Evolutionary conservation across 208 protist genomes (phyloP).

Genomic region (Acanthamoeba castellanii): DNA sequence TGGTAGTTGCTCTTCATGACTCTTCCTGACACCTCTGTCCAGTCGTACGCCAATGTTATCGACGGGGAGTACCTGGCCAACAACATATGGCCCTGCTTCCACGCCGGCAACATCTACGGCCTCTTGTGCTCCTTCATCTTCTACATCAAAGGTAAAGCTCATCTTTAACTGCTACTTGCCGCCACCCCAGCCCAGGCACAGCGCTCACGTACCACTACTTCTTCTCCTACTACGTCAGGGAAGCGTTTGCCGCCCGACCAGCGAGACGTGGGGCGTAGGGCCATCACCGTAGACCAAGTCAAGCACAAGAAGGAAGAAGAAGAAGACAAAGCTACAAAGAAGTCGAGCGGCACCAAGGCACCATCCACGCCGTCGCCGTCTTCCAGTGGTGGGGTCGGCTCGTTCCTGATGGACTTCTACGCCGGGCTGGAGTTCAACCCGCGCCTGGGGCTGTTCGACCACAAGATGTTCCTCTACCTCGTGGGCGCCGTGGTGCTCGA

Average conservation of each 20-base stretch:
- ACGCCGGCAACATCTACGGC: neutral
- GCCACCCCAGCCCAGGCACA: too few species aligned
- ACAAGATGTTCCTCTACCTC: constrained; percentile 30
- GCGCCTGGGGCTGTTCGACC: neutral
- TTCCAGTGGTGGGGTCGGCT: neutral
- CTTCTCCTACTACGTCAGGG: neutral
- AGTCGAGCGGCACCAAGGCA: neutral
- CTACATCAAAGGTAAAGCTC: neutral
- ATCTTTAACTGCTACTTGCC: neutral
- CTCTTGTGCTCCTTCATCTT: constrained; percentile 7
- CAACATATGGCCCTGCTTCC: constrained; percentile 38
- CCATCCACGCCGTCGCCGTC: neutral
- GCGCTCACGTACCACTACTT: too few species aligned
- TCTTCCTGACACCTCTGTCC: too few species aligned
- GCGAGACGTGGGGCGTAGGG: neutral
- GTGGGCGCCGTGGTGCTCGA: constrained; percentile 16
- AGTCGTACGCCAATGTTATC: neutral
- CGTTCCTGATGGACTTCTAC: constrained; percentile 20
- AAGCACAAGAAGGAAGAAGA: neutral
- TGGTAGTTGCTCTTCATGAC: neutral
- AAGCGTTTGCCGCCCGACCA: neutral
- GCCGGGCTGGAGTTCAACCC: neutral
- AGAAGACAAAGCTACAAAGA: neutral
- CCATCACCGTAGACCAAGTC: neutral
- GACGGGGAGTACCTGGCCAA: constrained; percentile 45